Conservation (phyloP, 78 protist genomes). For the Trichosphaerium sp. region DNA sequence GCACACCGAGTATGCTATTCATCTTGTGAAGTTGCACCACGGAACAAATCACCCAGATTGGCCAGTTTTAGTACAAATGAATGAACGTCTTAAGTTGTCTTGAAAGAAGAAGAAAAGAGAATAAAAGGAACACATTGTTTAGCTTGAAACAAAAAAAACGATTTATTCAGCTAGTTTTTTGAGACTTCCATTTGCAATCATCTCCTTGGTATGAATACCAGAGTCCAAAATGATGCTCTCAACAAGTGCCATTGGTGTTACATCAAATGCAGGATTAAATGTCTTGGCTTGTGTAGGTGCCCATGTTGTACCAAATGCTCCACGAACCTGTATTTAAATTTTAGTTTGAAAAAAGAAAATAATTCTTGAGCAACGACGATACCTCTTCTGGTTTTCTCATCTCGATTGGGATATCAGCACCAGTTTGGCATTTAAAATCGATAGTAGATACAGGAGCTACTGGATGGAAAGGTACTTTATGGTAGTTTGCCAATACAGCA, state of each 20-base stretch:
- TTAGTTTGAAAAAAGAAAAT: background rate
- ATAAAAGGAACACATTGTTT: no score
- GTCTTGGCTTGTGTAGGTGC: constrained; percentile 28
- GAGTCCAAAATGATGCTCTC: constrained; percentile 34
- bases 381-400: constrained; percentile 25
- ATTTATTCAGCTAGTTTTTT: background rate
- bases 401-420: constrained; percentile 46
- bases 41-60: no score
- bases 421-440: constrained; percentile 10
- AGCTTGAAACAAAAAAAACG: no score
- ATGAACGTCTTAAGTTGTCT: no score
- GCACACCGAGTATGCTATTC: no score
- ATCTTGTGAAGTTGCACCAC: no score
- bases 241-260: constrained; percentile 33
- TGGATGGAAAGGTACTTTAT: constrained; percentile 39
- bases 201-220: constrained; percentile 13
- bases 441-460: constrained; percentile 59
- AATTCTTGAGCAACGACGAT: background rate
- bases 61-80: no score
- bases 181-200: background rate
- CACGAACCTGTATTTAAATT: constrained; percentile 16
- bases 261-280: constrained; percentile 60
- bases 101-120: no score
- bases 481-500: constrained; percentile 30
- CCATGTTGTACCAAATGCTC: constrained; percentile 39